Evolutionary conservation across 805 yeast species (phyloP), one percentile per base, ranked within the genome.

Genomic region (Naumovozyma baii): DNA sequence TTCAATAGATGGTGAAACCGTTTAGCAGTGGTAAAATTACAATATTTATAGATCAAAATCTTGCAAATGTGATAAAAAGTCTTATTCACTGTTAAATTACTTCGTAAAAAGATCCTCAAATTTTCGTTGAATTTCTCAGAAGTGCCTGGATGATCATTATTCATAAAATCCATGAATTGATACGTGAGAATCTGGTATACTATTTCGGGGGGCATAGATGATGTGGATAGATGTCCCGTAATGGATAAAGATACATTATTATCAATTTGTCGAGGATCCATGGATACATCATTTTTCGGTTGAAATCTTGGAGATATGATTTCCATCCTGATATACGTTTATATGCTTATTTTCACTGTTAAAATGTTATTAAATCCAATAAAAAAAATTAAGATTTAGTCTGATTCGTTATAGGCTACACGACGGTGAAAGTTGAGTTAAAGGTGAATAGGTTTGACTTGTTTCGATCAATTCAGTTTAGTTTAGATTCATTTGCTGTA

Each of bases 21-120:
- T 41, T 78, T 83, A 4, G 95, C 90, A 32, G 92, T 74, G 44
- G 84, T 80, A 62, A 86, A 82, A 37, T 74, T 73, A 45, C 83
- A 78, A 51, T 80, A 80, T 48, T 74, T 73, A 61, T 80, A 81
- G 19, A 78, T 61, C 45, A 77, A 72, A 44, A 78, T 73, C 36
- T 72, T 62, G 26, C 79, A 71, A 22, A 80, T 63, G 41, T 73
- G 72, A 52, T 77, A 71, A 53, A 80, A 74, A 13, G 75, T 70
- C 48, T 70, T 73, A 52, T 74, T 73, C 15, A 81, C 76, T 3
- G 76, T 63, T 2, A 76, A 66, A 36, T 76, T 67, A 19, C 77
- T 71, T 37, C 69, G 67, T 41, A 73, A 57, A 52, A 76, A 76
- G 43, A 63, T 65, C 38, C 70, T 72, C 36, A 74, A 57, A 54